Percentiles rank a stretch among this genome's conserved stretches.
Conservation (phyloP, 257 asterid species). For the Capsicum chinense region DNA sequence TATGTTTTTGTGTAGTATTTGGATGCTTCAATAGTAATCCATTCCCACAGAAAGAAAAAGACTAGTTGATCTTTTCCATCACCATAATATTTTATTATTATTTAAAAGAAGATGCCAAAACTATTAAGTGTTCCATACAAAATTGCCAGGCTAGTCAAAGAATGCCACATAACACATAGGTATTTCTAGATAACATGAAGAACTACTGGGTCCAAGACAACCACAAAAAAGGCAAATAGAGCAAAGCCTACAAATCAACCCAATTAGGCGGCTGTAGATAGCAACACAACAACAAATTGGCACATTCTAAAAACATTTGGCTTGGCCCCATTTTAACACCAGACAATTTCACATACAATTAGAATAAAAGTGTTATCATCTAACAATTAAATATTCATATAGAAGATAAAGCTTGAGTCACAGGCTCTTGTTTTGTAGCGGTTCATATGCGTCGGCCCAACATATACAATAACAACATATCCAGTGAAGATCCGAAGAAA, state of each 20-base stretch:
- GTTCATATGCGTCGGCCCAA: background rate
- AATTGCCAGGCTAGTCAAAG: constrained; percentile 37
- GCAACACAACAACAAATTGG: constrained; percentile 53
- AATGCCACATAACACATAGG: constrained; percentile 29
- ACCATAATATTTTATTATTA: background rate
- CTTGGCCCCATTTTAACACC: constrained; percentile 41
- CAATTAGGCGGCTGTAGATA: constrained; percentile 53
- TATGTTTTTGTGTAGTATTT: constrained; percentile 3
- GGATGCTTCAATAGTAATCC: background rate
- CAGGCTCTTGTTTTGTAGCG: background rate
- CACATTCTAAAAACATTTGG: constrained; percentile 37
- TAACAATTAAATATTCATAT: background rate
- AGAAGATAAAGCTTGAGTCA: background rate
- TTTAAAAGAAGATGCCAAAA: constrained; percentile 6
- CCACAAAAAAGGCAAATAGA: background rate
- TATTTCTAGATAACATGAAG: background rate
- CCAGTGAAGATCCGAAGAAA: too few relatives aligned
- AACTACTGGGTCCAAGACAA: constrained; percentile 4
- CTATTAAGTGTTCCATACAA: constrained; percentile 18
- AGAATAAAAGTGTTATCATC: background rate
- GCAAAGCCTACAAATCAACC: constrained; percentile 3
- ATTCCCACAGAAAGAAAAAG: background rate
- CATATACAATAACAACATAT: too few relatives aligned
- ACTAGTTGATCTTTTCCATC: background rate
- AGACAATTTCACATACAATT: constrained; percentile 30